Evolutionary conservation across 73 alveolate genomes (phyloP).

Genomic region (Halteria grandinella): DNA sequence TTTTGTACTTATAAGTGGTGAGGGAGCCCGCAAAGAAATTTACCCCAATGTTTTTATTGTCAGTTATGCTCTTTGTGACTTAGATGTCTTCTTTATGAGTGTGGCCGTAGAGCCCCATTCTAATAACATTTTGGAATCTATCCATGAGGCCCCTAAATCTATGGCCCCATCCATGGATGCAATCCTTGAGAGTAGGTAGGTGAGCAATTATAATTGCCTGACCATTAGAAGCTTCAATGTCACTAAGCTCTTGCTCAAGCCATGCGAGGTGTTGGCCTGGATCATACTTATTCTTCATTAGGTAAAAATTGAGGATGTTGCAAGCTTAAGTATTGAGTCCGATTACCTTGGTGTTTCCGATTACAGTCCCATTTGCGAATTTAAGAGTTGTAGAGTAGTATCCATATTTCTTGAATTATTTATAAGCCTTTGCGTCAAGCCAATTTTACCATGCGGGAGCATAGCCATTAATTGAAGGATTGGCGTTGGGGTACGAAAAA

Average conservation of each 20-base stretch:
- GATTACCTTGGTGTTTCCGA: conserved; percentile 41
- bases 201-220: conserved; percentile 37
- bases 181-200: conserved; percentile 30
- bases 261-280: conserved; percentile 48
- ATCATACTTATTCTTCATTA: conserved; percentile 34
- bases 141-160: conserved; percentile 62
- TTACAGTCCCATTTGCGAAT: too few relatives aligned
- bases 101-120: conserved; percentile 59
- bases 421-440: neutral
- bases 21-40: conserved; percentile 54
- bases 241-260: neutral
- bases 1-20: conserved; percentile 25
- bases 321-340: conserved; percentile 67
- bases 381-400: conserved; percentile 7
- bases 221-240: neutral
- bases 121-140: conserved; percentile 58
- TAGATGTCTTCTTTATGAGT: conserved; percentile 44
- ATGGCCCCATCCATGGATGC: conserved; percentile 37
- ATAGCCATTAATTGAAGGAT: too few relatives aligned
- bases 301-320: conserved; percentile 39
- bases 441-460: too few relatives aligned
- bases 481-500: too few relatives aligned
- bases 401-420: neutral
- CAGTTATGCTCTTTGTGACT: conserved; percentile 9
- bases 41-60: conserved; percentile 50